Percentiles rank a stretch among this genome's conserved stretches.
Evolutionary conservation across 148 eudicot genomes (phyloP).

Genomic region (Amaranthus palmeri): DNA sequence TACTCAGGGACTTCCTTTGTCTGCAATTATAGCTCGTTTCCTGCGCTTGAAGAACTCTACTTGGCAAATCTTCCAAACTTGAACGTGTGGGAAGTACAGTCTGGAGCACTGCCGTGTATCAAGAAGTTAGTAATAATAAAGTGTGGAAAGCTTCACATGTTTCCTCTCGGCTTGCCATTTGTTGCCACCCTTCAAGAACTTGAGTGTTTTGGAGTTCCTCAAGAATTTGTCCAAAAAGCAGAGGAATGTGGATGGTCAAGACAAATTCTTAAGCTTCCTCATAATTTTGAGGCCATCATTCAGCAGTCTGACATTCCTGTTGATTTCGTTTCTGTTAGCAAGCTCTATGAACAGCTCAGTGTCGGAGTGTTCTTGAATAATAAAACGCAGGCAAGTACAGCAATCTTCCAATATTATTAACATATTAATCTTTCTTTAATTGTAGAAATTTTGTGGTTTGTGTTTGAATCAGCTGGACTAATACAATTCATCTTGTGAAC

Average conservation of each 20-base stretch:
- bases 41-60: slow-evolving; percentile 18
- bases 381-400: slow-evolving; percentile 10
- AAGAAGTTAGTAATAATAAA: slow-evolving; percentile 12
- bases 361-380: slow-evolving; percentile 14
- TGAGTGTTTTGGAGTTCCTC: slow-evolving; percentile 3
- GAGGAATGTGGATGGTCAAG: background rate
- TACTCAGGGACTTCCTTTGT: background rate
- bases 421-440: background rate
- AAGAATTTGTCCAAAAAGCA: slow-evolving; percentile 6
- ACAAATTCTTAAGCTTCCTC: slow-evolving; percentile 7
- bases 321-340: slow-evolving; percentile 7
- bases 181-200: slow-evolving; percentile 13
- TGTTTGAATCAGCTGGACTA: too few relatives aligned
- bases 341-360: slow-evolving; percentile 17
- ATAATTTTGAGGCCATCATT: slow-evolving; percentile 19
- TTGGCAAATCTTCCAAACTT: background rate
- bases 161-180: slow-evolving; percentile 7
- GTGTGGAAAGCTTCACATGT: background rate
- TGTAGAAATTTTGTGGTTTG: too few relatives aligned
- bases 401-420: background rate
- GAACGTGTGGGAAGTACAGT: slow-evolving; percentile 10
- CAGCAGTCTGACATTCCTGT: slow-evolving; percentile 10
- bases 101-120: slow-evolving; percentile 18
- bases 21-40: slow-evolving; percentile 8
- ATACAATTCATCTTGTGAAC: too few relatives aligned